Conservation (phyloP, 1,284 basidiomycete species). For the Irpex sp. region DNA sequence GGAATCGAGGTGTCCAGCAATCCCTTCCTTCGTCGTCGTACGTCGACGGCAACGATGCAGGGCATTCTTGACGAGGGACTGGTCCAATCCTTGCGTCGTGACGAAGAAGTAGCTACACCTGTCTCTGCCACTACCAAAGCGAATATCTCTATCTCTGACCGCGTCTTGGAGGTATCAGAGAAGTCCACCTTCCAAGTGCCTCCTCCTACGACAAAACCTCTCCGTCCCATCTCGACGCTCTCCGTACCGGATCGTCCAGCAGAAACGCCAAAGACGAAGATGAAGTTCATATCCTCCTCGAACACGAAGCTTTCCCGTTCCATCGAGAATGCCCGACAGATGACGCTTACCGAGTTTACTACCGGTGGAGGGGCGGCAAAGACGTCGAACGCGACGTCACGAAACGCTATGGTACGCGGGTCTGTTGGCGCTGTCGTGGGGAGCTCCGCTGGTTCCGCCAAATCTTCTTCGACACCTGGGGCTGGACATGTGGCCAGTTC, state of each 20-base stretch:
- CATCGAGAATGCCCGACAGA: not conserved
- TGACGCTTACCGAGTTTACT: not conserved
- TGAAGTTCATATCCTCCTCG: not conserved
- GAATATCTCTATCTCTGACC: not conserved
- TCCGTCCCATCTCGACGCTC: conserved; percentile 34
- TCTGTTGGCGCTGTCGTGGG: not conserved
- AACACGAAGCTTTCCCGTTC: not conserved
- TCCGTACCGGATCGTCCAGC: conserved; percentile 15
- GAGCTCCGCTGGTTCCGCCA: not conserved
- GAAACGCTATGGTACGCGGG: not conserved
- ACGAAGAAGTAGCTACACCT: not conserved
- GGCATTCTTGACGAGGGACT: conserved; percentile 1
- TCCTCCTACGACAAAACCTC: conserved; percentile 18
- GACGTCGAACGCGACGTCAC: not conserved
- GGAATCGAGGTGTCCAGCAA: not conserved
- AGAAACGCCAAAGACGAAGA: conserved; percentile 1
- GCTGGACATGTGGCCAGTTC: not conserved
- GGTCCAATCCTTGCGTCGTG: not conserved
- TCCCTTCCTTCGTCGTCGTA: conserved; percentile 3
- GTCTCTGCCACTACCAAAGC: not conserved
- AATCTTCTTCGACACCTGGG: not conserved
- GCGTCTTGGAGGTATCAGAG: not conserved
- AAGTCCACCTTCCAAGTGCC: conserved; percentile 9
- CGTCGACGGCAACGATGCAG: not conserved
- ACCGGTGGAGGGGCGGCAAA: not conserved